These are phyloP conservation scores for Graphilbum fragrans DNA, from an alignment of 2,329 filamentous ascomycete genomes.

Conservation along the genomic window DNA sequence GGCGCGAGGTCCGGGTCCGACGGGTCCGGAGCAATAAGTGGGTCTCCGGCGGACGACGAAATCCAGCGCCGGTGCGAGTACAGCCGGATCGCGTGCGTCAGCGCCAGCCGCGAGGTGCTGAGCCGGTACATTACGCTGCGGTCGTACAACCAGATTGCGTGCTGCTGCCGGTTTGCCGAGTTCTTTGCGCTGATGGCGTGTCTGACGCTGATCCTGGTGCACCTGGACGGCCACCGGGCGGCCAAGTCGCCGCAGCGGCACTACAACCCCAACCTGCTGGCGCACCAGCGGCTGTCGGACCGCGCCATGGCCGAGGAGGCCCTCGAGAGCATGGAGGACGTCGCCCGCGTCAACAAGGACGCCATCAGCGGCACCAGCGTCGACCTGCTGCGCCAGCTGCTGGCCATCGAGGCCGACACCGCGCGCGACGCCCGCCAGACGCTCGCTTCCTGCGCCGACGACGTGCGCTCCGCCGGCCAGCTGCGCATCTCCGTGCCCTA, in stretches of 20 bases:
- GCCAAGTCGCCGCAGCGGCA: neutral
- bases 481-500: conserved; percentile 28
- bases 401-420: conserved; percentile 20
- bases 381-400: conserved; percentile 17
- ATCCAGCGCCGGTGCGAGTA: conserved; percentile 15
- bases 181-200: conserved; percentile 18
- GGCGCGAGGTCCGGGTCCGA: too few species aligned
- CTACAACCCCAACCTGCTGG: conserved; percentile 12
- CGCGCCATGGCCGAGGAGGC: conserved; percentile 25
- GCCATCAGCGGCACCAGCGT: conserved; percentile 17
- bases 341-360: conserved; percentile 18
- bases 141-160: conserved; percentile 15
- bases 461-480: neutral
- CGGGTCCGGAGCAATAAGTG: too few species aligned
- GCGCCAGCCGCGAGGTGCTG: conserved; percentile 25
- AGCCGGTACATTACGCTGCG: conserved; percentile 22
- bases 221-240: conserved; percentile 19
- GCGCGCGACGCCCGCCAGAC: conserved; percentile 9
- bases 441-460: neutral
- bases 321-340: conserved; percentile 20
- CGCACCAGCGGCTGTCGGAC: conserved; percentile 26
- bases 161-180: conserved; percentile 22
- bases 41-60: neutral
- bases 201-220: conserved; percentile 24
- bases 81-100: conserved; percentile 22